Evolutionary conservation across 495 filamentous ascomycete species (phyloP), one percentile per base, ranked within the genome.

Genomic region (Pyrenula massariospora): DNA sequence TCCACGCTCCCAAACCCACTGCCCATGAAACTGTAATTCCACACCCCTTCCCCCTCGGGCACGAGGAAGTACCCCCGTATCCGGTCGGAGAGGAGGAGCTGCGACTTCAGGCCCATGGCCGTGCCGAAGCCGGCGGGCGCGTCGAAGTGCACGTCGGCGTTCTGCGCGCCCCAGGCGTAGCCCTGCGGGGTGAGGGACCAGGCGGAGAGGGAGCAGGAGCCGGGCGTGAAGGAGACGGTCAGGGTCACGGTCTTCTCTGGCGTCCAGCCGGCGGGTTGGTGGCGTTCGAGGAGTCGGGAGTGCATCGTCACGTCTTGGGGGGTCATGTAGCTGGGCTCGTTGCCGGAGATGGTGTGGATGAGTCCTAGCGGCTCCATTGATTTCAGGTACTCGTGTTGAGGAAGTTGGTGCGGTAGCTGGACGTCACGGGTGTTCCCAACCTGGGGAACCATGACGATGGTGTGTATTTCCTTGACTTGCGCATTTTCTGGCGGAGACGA

Each of bases 1-100:
- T 96, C 92, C 54, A 94, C 77, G 20, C 80, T 82, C 50, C 83
- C 83, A 66, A 96, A 99, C 15, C 81, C 81, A 57, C 85, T 88
- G 47, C 93, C 93, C 84, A 96, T 91, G 75, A 97, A 97, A 68
- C 87, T 93, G 70, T 95, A 99, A 70, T 99, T 99, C 94, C 94
- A 99, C 22, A 87, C 77, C 50, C 85, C 85, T 25, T 84, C 85
- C n/a, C 53, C 54, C 59, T 97, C 94, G 12, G 94, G 94, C 15
- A 96, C 89, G 58, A 99, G 72, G 81, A 97, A 97, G 72, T 89
- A 96, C 23, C 94, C 94, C 62, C 87, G 81, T 62, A 96, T 92
- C 68, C 87, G 87, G 68, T 96, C 91, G 62, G 85, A 91, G 56
- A 99, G 78, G 50, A 97, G 74, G 50, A 99, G 70, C 73, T 97